Conservation (phyloP, 805 yeast species). For the Lipomyces starkeyi region DNA sequence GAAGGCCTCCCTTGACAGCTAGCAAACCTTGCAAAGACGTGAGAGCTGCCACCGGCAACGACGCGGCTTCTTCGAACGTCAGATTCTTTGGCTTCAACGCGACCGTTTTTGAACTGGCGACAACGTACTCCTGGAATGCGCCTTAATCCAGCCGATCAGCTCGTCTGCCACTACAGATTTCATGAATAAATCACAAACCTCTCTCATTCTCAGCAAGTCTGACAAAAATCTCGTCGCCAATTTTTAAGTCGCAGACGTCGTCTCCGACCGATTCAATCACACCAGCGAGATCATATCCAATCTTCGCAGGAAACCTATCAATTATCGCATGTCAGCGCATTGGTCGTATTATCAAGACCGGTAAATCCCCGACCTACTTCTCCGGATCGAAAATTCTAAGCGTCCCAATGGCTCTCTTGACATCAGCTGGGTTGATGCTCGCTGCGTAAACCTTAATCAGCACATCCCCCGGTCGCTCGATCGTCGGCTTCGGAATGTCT, state of each 20-base stretch:
- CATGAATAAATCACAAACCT: conserved; percentile 10
- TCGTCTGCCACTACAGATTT: background rate
- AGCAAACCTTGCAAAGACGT: conserved; percentile 35
- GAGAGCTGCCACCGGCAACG: conserved; percentile 35
- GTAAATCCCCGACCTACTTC: conserved; percentile 14
- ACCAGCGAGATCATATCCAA: conserved; percentile 40
- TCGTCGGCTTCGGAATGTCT: conserved; percentile 31
- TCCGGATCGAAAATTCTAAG: conserved; percentile 20
- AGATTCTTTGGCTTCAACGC: conserved; percentile 33
- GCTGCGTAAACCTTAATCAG: conserved; percentile 35
- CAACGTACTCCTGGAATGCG: conserved; percentile 35
- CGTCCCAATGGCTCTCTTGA: conserved; percentile 30
- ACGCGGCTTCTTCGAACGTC: conserved; percentile 37
- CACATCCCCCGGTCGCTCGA: conserved; percentile 32
- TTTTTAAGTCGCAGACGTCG: conserved; percentile 30
- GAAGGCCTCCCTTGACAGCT: conserved; percentile 9
- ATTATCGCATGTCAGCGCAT: background rate
- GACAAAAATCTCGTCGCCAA: conserved; percentile 37
- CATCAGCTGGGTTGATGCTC: conserved; percentile 38
- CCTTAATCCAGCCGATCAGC: conserved; percentile 13
- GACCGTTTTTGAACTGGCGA: conserved; percentile 15
- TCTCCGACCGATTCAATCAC: conserved; percentile 37
- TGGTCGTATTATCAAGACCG: background rate
- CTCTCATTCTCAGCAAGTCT: conserved; percentile 16
- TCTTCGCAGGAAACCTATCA: conserved; percentile 28